These are phyloP conservation scores for Alternaria incomplexa DNA, from an alignment of 2,329 filamentous ascomycete species.

Conservation along the genomic window DNA sequence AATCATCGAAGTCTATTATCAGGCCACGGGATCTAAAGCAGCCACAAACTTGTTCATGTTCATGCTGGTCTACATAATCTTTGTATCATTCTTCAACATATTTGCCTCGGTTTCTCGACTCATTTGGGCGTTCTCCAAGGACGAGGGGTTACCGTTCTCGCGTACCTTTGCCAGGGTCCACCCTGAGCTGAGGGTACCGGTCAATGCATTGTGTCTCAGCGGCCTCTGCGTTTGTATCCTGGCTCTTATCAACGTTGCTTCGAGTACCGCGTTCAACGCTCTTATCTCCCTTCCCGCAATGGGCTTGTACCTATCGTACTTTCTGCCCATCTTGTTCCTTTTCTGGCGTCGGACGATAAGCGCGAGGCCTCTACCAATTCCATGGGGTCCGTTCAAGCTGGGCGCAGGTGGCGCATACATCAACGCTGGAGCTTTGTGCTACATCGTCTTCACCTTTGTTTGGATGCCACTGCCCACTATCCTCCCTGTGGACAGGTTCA, in stretches of 20 bases:
- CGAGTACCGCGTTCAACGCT: slow-evolving; percentile 35
- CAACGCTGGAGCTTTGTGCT: slow-evolving; percentile 31
- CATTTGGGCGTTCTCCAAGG: slow-evolving; percentile 57
- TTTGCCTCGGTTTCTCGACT: slow-evolving; percentile 56
- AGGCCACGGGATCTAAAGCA: slow-evolving; percentile 29
- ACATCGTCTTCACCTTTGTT: slow-evolving; percentile 29
- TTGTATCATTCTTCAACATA: slow-evolving; percentile 46
- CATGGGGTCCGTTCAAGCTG: slow-evolving; percentile 31
- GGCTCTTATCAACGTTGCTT: slow-evolving; percentile 36
- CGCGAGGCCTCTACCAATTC: slow-evolving; percentile 11
- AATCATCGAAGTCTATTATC: slow-evolving; percentile 58
- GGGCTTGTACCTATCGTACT: slow-evolving; percentile 39
- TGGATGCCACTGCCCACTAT: slow-evolving; percentile 36
- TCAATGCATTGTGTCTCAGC: slow-evolving; percentile 28
- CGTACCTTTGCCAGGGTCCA: slow-evolving; percentile 34
- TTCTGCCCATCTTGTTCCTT: slow-evolving; percentile 35
- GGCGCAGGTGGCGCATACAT: slow-evolving; percentile 24
- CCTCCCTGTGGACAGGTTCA: slow-evolving; percentile 23
- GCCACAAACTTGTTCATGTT: slow-evolving; percentile 52
- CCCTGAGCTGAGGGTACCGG: slow-evolving; percentile 21
- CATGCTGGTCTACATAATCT: slow-evolving; percentile 42
- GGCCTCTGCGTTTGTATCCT: slow-evolving; percentile 37
- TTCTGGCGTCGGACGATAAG: slow-evolving; percentile 20
- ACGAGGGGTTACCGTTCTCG: slow-evolving; percentile 51
- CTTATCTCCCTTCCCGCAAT: slow-evolving; percentile 40